Conservation (phyloP, 306 rosid genomes). For the Ochetophila trinervis region DNA sequence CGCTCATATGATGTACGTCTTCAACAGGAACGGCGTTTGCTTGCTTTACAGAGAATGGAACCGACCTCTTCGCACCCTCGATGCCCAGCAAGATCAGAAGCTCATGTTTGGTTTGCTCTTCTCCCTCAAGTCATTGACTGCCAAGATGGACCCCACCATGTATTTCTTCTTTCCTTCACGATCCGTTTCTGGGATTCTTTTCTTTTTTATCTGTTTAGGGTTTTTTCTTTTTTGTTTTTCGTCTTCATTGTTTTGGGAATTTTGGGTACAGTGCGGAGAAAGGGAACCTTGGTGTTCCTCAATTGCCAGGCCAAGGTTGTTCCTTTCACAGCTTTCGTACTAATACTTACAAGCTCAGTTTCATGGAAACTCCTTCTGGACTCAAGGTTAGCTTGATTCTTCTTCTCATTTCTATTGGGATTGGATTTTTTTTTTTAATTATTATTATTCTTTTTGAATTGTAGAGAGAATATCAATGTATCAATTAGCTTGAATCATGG, state of each 20-base stretch:
- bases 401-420: background rate
- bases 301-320: constrained; percentile 96
- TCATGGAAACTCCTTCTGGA: constrained; percentile 95
- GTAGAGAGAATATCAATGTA: too few species aligned
- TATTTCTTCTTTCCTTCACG: constrained; percentile 11
- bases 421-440: background rate
- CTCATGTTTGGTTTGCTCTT: constrained; percentile 95
- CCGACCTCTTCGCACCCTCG: constrained; percentile 81
- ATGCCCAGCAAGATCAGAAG: constrained; percentile 90
- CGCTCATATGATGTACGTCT: constrained; percentile 88
- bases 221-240: constrained; percentile 8
- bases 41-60: constrained; percentile 93
- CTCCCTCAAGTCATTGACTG: constrained; percentile 89
- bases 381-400: constrained; percentile 51
- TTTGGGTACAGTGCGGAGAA: constrained; percentile 61
- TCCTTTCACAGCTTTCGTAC: constrained; percentile 95
- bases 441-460: too few species aligned
- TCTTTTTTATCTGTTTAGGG: background rate
- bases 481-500: too few species aligned
- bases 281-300: constrained; percentile 95
- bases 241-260: constrained; percentile 6
- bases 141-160: constrained; percentile 91
- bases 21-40: constrained; percentile 88
- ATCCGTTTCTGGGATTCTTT: background rate
- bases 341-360: constrained; percentile 88